These are phyloP conservation scores for Ambrosia hybrid DNA, from an alignment of 140 eudicot genomes.

Conservation along the genomic window DNA sequence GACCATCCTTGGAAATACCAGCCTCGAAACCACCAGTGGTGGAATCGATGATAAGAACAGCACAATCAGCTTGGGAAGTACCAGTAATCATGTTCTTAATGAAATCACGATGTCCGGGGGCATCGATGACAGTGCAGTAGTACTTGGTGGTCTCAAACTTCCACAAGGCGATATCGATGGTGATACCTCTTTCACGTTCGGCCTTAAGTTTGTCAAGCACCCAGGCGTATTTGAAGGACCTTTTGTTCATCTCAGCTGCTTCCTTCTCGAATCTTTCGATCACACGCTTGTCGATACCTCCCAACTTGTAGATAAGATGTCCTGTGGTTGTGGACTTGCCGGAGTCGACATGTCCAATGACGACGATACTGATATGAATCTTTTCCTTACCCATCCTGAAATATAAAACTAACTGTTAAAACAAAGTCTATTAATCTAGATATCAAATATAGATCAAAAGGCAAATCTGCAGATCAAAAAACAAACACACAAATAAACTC, in stretches of 20 bases:
- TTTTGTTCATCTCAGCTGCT: constrained; percentile 50
- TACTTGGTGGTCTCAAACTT: constrained; percentile 48
- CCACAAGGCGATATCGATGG: constrained; percentile 47
- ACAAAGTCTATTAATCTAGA: too few species aligned
- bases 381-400: constrained; percentile 44
- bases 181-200: constrained; percentile 46
- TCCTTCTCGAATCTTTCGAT: constrained; percentile 49
- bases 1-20: constrained; percentile 52
- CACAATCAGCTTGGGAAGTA: constrained; percentile 52
- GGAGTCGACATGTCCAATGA: constrained; percentile 52
- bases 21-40: constrained; percentile 54
- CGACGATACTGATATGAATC: constrained; percentile 40
- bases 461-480: too few species aligned
- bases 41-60: constrained; percentile 49
- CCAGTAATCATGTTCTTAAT: constrained; percentile 55
- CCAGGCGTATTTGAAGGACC: constrained; percentile 48
- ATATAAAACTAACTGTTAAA: not conserved
- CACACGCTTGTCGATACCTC: constrained; percentile 48
- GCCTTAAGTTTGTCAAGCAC: constrained; percentile 49
- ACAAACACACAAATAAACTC: too few species aligned
- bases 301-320: constrained; percentile 44
- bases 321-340: constrained; percentile 48
- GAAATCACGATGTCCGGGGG: constrained; percentile 49
- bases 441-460: too few species aligned
- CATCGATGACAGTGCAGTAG: constrained; percentile 49